Conservation (phyloP, 495 filamentous ascomycete species). For the Astrothelium subdiscretum region DNA sequence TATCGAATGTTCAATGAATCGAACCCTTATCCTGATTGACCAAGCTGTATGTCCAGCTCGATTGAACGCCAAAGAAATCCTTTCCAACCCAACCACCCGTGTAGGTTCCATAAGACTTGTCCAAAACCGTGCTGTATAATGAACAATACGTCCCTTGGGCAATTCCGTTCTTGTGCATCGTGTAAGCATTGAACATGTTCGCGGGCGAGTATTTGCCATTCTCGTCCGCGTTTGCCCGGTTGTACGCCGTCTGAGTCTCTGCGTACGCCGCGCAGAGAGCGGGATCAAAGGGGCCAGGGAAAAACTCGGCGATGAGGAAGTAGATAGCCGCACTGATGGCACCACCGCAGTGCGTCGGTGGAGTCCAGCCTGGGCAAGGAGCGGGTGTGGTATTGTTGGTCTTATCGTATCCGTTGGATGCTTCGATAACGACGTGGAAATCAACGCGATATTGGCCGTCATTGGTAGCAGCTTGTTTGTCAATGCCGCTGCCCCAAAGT, state of each 20-base stretch:
- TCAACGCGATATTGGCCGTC: conserved; percentile 12
- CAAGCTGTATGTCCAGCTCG: conserved; percentile 5
- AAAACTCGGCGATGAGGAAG: conserved; percentile 13
- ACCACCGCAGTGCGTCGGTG: conserved; percentile 7
- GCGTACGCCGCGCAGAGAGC: conserved; percentile 10
- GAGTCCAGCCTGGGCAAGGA: conserved; percentile 2
- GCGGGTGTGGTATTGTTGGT: conserved; percentile 12
- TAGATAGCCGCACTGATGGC: conserved; percentile 14
- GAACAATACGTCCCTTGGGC: conserved; percentile 16
- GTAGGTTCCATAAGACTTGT: conserved; percentile 4
- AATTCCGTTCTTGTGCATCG: conserved; percentile 9
- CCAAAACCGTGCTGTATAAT: conserved; percentile 7
- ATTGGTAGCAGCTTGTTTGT: conserved; percentile 12
- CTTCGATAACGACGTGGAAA: conserved; percentile 21
- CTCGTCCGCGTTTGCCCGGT: not conserved
- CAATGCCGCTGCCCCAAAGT: conserved; percentile 29
- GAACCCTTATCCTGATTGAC: not conserved
- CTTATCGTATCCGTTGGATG: conserved; percentile 20
- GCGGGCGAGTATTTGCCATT: conserved; percentile 7
- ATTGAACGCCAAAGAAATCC: conserved; percentile 4
- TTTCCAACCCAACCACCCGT: conserved; percentile 2
- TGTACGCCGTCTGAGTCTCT: conserved; percentile 9
- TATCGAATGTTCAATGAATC: not conserved
- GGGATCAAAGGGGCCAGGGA: conserved; percentile 17
- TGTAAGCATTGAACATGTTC: conserved; percentile 21